Conservation (phyloP, 2,329 filamentous ascomycete species). For the Colletotrichum eremochloae region DNA sequence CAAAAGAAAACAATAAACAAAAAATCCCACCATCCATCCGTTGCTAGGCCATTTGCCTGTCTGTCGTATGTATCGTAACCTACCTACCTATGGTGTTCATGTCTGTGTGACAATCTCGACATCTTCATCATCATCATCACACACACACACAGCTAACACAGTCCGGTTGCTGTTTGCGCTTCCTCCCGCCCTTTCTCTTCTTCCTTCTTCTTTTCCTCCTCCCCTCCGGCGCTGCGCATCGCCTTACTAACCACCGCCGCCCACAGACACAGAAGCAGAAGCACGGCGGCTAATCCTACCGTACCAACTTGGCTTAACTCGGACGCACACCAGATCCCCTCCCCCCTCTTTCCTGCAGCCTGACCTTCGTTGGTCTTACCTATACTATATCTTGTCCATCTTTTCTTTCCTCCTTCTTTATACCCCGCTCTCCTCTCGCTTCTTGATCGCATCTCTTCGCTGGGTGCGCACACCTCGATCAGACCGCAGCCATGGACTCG, state of each 20-base stretch:
- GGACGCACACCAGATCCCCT: neutral
- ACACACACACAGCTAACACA: neutral
- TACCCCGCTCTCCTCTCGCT: slow-evolving; percentile 12
- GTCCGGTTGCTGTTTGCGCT: slow-evolving; percentile 9
- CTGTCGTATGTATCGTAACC: neutral
- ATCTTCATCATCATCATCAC: slow-evolving; percentile 26
- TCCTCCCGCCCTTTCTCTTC: neutral
- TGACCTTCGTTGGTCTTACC: neutral
- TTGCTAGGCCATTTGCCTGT: slow-evolving; percentile 46
- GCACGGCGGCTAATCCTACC: neutral
- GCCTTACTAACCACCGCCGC: slow-evolving; percentile 29
- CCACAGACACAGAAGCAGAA: neutral
- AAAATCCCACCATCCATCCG: slow-evolving; percentile 39
- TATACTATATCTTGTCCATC: slow-evolving; percentile 16
- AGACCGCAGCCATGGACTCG: slow-evolving; percentile 72
- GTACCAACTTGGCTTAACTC: neutral
- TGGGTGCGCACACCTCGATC: slow-evolving; percentile 31
- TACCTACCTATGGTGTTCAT: too few relatives aligned
- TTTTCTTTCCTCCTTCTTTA: neutral
- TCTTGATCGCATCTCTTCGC: slow-evolving; percentile 29
- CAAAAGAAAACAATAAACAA: slow-evolving; percentile 51
- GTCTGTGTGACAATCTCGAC: neutral
- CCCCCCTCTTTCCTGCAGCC: neutral
- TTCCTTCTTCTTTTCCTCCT: neutral
- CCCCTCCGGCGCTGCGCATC: slow-evolving; percentile 22